Percentiles rank a stretch among this genome's conserved stretches.
phyloP scores from a whole-genome alignment of 2,329 filamentous ascomycete species.

The Beauveria varroae region DNA sequence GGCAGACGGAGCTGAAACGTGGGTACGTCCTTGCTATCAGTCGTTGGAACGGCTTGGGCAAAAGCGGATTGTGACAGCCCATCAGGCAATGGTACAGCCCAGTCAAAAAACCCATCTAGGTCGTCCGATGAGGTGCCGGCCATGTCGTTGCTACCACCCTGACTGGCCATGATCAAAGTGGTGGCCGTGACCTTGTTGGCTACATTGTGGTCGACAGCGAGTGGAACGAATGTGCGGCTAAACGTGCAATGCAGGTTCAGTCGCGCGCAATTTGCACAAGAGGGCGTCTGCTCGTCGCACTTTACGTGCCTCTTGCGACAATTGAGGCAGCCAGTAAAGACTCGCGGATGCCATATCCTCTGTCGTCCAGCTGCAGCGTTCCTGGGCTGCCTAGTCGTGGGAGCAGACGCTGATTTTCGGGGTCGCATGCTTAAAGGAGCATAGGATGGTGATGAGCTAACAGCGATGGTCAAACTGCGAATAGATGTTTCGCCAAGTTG shows the following conservation, averaged over 20 bases:
- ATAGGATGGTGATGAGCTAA: too few species aligned
- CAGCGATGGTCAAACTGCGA: too few species aligned
- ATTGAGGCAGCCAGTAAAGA: constrained; percentile 32
- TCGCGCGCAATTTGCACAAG: constrained; percentile 29
- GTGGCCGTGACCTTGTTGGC: constrained; percentile 22
- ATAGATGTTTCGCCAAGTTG: too few species aligned
- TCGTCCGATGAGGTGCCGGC: neutral
- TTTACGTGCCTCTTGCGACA: constrained; percentile 30
- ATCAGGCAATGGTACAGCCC: neutral
- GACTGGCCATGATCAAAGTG: neutral
- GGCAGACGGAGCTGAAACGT: neutral
- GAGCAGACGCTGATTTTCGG: neutral
- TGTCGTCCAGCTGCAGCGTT: constrained; percentile 6
- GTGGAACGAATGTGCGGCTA: constrained; percentile 15
- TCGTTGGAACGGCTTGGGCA: neutral
- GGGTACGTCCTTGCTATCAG: neutral
- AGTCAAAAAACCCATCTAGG: neutral
- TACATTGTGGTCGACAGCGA: constrained; percentile 1
- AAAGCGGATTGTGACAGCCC: neutral
- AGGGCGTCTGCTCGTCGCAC: constrained; percentile 21
- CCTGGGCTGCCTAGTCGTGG: neutral
- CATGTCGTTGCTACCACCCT: neutral
- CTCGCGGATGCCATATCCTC: constrained; percentile 29
- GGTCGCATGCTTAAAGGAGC: neutral
- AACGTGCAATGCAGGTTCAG: constrained; percentile 16